Percentiles rank a stretch among this genome's conserved stretches.
phyloP scores from a whole-genome alignment of 2,329 filamentous ascomycete genomes.

The Teratosphaeriaceae sp. region DNA sequence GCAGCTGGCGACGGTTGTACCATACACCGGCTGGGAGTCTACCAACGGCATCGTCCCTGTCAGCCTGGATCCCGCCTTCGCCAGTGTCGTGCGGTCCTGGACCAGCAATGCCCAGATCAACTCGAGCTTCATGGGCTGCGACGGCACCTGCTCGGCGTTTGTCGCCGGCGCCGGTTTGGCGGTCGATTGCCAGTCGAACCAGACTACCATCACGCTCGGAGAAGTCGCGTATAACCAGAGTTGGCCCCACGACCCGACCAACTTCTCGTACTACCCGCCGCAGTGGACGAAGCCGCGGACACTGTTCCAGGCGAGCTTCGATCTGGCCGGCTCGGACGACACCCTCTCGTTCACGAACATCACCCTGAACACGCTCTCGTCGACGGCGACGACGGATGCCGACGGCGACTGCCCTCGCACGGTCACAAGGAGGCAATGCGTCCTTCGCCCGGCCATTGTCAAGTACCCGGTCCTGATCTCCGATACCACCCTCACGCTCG shows the following conservation, averaged over 20 bases:
- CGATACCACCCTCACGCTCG: neutral
- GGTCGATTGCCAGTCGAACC: neutral
- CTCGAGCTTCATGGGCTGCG: neutral
- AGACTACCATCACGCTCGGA: neutral
- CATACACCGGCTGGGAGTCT: neutral
- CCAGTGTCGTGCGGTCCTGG: neutral
- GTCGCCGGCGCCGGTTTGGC: neutral
- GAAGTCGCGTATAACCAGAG: neutral
- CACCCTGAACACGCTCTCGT: neutral
- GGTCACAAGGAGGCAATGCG: neutral
- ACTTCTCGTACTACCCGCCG: neutral
- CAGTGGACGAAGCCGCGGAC: neutral
- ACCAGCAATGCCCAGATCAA: slow-evolving; percentile 1
- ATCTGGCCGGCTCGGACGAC: neutral
- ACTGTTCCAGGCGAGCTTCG: neutral
- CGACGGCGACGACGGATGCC: neutral
- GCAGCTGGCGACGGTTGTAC: neutral
- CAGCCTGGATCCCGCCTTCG: neutral
- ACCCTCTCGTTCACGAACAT: neutral
- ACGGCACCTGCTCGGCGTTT: neutral
- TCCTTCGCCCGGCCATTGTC: neutral
- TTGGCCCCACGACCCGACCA: neutral
- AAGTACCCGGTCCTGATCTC: neutral
- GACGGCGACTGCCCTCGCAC: neutral
- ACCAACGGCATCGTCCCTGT: neutral